These are phyloP conservation scores for Neofusicoccum parvum DNA, from an alignment of 2,329 filamentous ascomycete genomes.

Conservation along the genomic window DNA sequence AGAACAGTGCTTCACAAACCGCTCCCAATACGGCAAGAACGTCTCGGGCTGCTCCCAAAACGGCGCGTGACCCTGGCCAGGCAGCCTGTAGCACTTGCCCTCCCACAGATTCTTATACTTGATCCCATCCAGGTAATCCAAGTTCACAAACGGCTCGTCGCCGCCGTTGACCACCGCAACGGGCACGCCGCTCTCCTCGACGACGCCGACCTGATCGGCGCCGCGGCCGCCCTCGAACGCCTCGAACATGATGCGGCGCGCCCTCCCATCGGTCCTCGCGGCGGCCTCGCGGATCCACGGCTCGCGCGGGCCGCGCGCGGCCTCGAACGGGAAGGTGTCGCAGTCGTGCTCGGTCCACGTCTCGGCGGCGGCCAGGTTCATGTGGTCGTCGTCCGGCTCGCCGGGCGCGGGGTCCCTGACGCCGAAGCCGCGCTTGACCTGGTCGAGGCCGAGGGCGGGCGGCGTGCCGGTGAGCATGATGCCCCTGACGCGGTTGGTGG, in stretches of 20 bases:
- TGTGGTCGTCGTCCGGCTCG: constrained; percentile 24
- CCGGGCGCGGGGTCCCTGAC: constrained; percentile 24
- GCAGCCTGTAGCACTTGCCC: constrained; percentile 30
- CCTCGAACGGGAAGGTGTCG: constrained; percentile 24
- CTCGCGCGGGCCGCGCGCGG: constrained; percentile 27
- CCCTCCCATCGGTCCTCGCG: constrained; percentile 30
- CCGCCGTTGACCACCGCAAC: constrained; percentile 35
- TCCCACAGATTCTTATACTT: constrained; percentile 33
- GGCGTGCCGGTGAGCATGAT: constrained; percentile 35
- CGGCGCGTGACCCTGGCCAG: constrained; percentile 33
- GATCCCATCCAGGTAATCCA: constrained; percentile 35
- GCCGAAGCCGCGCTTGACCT: constrained; percentile 25
- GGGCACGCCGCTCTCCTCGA: constrained; percentile 27
- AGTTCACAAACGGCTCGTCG: constrained; percentile 34
- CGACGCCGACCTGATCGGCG: constrained; percentile 29
- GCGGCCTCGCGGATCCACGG: constrained; percentile 33
- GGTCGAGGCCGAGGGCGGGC: constrained; percentile 29
- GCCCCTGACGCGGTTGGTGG: constrained; percentile 23
- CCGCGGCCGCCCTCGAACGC: constrained; percentile 26
- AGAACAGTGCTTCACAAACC: constrained; percentile 24
- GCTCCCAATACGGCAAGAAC: constrained; percentile 22
- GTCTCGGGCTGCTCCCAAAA: constrained; percentile 31
- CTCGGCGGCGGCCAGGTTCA: constrained; percentile 3
- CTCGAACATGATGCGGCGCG: constrained; percentile 31
- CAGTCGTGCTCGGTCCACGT: neutral